Evolutionary conservation across 805 yeast species (phyloP).

Genomic region (Kodamaea laetipori): DNA sequence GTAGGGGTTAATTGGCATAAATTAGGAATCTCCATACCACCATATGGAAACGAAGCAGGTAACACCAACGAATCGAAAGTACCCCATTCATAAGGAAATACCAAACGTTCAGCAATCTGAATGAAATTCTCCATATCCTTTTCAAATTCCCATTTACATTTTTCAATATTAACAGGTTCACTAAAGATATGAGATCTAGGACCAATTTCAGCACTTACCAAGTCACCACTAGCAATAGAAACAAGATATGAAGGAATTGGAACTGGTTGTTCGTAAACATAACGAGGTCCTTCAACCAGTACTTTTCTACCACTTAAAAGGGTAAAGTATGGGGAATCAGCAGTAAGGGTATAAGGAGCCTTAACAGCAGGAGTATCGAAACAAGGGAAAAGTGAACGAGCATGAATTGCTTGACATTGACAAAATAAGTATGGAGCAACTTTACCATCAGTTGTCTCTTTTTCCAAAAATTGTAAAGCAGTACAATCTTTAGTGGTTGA

Average conservation of each 20-base stretch:
- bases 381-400: conserved; percentile 39
- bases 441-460: conserved; percentile 27
- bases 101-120: conserved; percentile 35
- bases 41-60: conserved; percentile 37
- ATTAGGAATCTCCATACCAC: conserved; percentile 44
- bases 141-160: conserved; percentile 39
- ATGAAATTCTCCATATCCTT: conserved; percentile 37
- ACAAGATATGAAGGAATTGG: conserved; percentile 40
- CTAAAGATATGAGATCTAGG: conserved; percentile 36
- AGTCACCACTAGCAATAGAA: conserved; percentile 37
- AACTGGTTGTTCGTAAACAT: conserved; percentile 34
- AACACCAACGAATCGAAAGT: conserved; percentile 37
- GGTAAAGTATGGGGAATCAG: conserved; percentile 27
- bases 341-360: conserved; percentile 28
- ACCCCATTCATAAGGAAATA: conserved; percentile 38
- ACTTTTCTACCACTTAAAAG: conserved; percentile 36
- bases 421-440: conserved; percentile 38
- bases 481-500: conserved; percentile 35
- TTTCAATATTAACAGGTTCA: conserved; percentile 28
- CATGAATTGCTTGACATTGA: conserved; percentile 41
- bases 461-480: conserved; percentile 36
- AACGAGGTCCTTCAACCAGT: conserved; percentile 17
- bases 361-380: conserved; percentile 40
- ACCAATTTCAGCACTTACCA: conserved; percentile 32
- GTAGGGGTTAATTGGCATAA: conserved; percentile 39